Base-by-base conservation (phyloP, 2,329 filamentous ascomycete genomes). In the Paecilomyces niveus region DNA sequence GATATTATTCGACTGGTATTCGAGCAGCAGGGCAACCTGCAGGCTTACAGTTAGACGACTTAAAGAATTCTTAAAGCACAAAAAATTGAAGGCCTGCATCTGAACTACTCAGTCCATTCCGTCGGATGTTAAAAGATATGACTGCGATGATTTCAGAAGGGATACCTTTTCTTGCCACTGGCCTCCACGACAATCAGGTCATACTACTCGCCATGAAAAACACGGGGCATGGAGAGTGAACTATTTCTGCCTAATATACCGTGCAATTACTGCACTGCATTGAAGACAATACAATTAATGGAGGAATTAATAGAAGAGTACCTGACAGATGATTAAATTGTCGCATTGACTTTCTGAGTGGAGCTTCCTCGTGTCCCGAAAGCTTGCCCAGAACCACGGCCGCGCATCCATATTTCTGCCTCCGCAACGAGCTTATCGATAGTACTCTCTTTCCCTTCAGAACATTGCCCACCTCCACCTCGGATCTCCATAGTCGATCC, bases 381-480 rank as follows among this genome's bases (percentile, higher is more conserved):
- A 45, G 39, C 39, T 45, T 45, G 39, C 39, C 39, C 35, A 24
- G 50, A 52, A 52, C 50, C 50, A 29, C n/a, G 11, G 45, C n/a
- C 26, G 50, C 50, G 50, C 50, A 29, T 52, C 50, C 50, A 52
- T 13, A 24, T 52, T 24, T 52, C 50, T 52, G 50, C 50, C 50
- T 52, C 50, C 58, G 56, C 53, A 54, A 55, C 55, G 49, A n/a
- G 49, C 24, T 24, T 57, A 55, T 56, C 26, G 39, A 45, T 45
- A 45, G n/a, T 45, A n/a, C 21, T 45, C 35, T 45, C 39, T 21
- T 58, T 58, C 54, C 54, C 53, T 2, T 53, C n/a, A 58, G 45
- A 56, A 49, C 22, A 24, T 54, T 39, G 54, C 49, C 53, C 24
- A 57, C 39, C 56, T 58, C 57, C 58, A 52, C 58, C 58, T 59